A percentile compares a stretch with the other conserved stretches of the same genome.
phyloP scores from a whole-genome alignment of 768 basidiomycete species.

The Tricholoma terreum region DNA sequence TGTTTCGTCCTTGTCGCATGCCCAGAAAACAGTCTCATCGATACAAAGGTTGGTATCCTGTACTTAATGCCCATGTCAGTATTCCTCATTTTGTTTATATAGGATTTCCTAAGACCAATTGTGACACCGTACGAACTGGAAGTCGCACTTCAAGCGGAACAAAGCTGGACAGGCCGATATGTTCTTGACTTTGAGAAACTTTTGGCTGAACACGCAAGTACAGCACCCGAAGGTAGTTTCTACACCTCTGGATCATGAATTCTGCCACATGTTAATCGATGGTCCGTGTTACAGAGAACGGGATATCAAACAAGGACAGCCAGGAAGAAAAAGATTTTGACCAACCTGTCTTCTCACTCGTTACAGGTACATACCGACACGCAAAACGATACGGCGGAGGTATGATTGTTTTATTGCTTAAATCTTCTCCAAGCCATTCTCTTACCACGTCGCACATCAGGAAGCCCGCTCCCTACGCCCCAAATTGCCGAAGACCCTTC shows the following conservation, averaged over 20 bases:
- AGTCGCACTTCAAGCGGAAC: conserved; percentile 68
- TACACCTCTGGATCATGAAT: neutral
- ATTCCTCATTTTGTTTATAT: neutral
- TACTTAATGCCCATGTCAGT: neutral
- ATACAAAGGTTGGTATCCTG: conserved; percentile 50
- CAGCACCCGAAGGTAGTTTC: neutral
- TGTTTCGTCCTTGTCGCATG: conserved; percentile 95
- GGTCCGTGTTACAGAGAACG: neutral
- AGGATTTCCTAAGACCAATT: conserved; percentile 92
- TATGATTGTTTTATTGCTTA: conserved; percentile 14
- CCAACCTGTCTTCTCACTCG: conserved; percentile 77
- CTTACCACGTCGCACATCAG: neutral
- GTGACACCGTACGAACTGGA: conserved; percentile 92
- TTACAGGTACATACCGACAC: conserved; percentile 83
- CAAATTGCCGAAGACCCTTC: conserved; percentile 12
- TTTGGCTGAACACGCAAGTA: conserved; percentile 33
- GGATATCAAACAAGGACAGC: conserved; percentile 19
- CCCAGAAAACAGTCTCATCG: conserved; percentile 84
- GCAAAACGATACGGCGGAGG: conserved; percentile 61
- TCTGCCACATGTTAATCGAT: neutral
- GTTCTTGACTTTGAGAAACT: conserved; percentile 73
- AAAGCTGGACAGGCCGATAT: conserved; percentile 74
- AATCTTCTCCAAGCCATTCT: neutral
- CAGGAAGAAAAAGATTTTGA: conserved; percentile 56
- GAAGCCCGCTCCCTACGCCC: neutral